Conservation (phyloP, 2,329 filamentous ascomycete genomes). For the Apiospora kogelbergensis region DNA sequence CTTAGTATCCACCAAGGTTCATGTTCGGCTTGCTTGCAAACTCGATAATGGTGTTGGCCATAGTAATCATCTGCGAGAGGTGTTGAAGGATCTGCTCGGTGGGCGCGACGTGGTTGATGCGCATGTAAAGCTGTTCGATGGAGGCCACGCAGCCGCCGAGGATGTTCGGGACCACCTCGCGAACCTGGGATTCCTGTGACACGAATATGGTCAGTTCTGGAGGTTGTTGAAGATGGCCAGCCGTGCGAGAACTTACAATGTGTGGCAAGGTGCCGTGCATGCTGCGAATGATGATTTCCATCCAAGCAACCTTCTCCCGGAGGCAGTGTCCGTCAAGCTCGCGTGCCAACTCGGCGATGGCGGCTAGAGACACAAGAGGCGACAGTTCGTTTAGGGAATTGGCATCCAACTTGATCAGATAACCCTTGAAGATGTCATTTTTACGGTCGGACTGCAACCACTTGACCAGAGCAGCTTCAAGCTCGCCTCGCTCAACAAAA, state of each 20-base stretch:
- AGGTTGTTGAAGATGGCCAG: not conserved
- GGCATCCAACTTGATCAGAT: conserved; percentile 51
- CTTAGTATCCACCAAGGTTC: conserved; percentile 3
- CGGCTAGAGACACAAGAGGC: conserved; percentile 62
- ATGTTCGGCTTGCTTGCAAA: conserved; percentile 20
- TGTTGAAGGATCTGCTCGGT: conserved; percentile 49
- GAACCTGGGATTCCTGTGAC: conserved; percentile 51
- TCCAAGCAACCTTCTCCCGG: conserved; percentile 58
- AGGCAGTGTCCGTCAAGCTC: conserved; percentile 54
- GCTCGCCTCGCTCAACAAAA: conserved; percentile 60
- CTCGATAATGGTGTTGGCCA: conserved; percentile 27
- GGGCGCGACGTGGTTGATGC: conserved; percentile 47
- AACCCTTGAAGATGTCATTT: conserved; percentile 61
- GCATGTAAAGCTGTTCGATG: conserved; percentile 53
- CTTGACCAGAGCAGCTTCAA: conserved; percentile 63
- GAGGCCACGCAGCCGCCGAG: conserved; percentile 53
- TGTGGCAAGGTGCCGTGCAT: conserved; percentile 48
- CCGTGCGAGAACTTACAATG: conserved; percentile 46
- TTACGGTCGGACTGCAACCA: conserved; percentile 66
- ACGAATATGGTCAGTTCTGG: conserved; percentile 26
- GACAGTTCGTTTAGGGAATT: conserved; percentile 56
- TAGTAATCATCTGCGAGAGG: conserved; percentile 43
- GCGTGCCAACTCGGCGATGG: conserved; percentile 63
- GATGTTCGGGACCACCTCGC: conserved; percentile 56
- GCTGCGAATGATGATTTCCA: conserved; percentile 58